phyloP scores from a whole-genome alignment of 768 basidiomycete species.

The Suillus subaureus region DNA sequence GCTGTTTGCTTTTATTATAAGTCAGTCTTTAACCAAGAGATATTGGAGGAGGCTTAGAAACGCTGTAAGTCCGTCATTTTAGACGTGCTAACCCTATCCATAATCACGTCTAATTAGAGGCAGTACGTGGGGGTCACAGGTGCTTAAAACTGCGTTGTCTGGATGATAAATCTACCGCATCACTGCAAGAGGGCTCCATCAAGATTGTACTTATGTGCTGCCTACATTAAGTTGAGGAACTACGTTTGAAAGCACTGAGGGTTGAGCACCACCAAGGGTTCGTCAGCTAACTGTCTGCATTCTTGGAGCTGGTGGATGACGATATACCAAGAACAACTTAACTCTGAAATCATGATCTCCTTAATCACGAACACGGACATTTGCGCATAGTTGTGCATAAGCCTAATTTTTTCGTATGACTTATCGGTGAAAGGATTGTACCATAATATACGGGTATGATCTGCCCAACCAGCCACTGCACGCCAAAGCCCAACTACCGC shows the following conservation, averaged over 20 bases:
- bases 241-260: not conserved
- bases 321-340: not conserved
- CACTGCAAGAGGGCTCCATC: not conserved
- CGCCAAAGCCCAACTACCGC: constrained; percentile 6
- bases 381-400: constrained; percentile 2
- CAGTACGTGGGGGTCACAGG: no score
- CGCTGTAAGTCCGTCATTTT: no score
- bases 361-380: not conserved
- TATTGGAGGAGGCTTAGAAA: no score
- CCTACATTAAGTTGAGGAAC: not conserved
- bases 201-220: no score
- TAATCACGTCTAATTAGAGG: no score
- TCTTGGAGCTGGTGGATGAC: not conserved
- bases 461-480: not conserved
- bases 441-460: not conserved
- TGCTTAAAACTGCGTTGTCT: not conserved
- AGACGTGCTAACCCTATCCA: no score
- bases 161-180: not conserved
- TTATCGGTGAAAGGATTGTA: not conserved
- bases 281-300: not conserved
- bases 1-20: no score
- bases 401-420: constrained; percentile 4
- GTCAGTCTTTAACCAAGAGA: no score
- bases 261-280: not conserved
- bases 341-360: not conserved